A percentile compares a stretch with the other conserved stretches of the same genome.
Evolutionary conservation across 2,329 filamentous ascomycete species (phyloP).

Genomic region (Aspergillus felis): DNA sequence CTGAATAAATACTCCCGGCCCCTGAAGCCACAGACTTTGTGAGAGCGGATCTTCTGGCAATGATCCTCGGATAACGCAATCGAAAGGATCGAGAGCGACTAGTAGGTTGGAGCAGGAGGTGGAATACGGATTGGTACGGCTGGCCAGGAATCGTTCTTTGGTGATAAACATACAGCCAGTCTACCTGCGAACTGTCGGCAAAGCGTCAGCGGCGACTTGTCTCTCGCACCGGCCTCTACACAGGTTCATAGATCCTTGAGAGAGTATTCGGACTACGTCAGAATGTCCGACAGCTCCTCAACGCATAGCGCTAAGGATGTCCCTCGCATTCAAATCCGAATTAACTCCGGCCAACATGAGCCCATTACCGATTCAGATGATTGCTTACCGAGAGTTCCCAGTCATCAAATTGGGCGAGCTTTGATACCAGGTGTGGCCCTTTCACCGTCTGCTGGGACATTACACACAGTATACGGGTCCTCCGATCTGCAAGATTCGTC

Average conservation of each 20-base stretch:
- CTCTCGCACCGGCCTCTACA: background rate
- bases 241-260: background rate
- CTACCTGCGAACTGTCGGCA: background rate
- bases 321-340: slow-evolving; percentile 61
- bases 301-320: slow-evolving; percentile 23
- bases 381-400: slow-evolving; percentile 18
- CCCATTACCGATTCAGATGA: slow-evolving; percentile 39
- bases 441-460: slow-evolving; percentile 28
- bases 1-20: background rate
- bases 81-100: background rate
- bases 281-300: slow-evolving; percentile 9
- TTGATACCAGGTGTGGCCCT: slow-evolving; percentile 14
- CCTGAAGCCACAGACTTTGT: background rate
- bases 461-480: slow-evolving; percentile 44
- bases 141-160: background rate
- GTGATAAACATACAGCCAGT: background rate
- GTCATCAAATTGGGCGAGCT: slow-evolving; percentile 15
- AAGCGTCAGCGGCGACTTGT: background rate
- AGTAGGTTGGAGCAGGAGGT: background rate
- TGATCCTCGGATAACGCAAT: background rate
- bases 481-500: slow-evolving; percentile 46
- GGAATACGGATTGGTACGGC: background rate
- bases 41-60: background rate
- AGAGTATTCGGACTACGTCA: background rate
- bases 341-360: slow-evolving; percentile 60